Conservation (phyloP, 2,329 filamentous ascomycete genomes). For the Exophiala sp. region DNA sequence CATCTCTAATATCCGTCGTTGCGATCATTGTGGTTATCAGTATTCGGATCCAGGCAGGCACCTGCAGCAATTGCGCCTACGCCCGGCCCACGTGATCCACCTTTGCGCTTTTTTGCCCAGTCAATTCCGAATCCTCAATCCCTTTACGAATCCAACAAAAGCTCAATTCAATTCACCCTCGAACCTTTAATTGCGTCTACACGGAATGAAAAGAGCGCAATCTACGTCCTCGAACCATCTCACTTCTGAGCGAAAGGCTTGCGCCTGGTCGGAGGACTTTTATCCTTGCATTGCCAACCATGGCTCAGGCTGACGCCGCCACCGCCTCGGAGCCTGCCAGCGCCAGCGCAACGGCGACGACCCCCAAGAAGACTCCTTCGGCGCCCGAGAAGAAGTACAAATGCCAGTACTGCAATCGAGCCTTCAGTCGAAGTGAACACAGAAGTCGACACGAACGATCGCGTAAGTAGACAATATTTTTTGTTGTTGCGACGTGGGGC, state of each 20-base stretch:
- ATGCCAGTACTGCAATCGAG: conserved; percentile 96
- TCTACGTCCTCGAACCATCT: conserved; percentile 24
- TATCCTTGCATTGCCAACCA: conserved; percentile 21
- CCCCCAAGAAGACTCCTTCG: conserved; percentile 69
- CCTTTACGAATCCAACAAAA: conserved; percentile 9
- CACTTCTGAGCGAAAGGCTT: conserved; percentile 29
- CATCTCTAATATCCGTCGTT: conserved; percentile 6
- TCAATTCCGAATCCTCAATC: conserved; percentile 10
- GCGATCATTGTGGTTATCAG: neutral
- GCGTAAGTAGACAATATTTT: conserved; percentile 62
- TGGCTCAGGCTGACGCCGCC: conserved; percentile 26
- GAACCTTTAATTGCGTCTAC: conserved; percentile 2
- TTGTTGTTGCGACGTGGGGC: conserved; percentile 26
- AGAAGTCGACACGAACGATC: conserved; percentile 94
- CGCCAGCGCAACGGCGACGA: conserved; percentile 55
- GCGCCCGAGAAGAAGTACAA: conserved; percentile 98
- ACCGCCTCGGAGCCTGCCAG: conserved; percentile 29
- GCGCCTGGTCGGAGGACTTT: conserved; percentile 28
- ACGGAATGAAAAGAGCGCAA: conserved; percentile 23
- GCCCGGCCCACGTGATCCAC: conserved; percentile 21
- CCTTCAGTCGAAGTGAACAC: conserved; percentile 96
- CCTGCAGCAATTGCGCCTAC: conserved; percentile 8
- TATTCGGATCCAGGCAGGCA: neutral
- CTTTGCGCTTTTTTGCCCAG: conserved; percentile 13
- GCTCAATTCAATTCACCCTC: neutral